Evolutionary conservation across 73 alveolate genomes (phyloP).

Genomic region (Stentor coeruleus): DNA sequence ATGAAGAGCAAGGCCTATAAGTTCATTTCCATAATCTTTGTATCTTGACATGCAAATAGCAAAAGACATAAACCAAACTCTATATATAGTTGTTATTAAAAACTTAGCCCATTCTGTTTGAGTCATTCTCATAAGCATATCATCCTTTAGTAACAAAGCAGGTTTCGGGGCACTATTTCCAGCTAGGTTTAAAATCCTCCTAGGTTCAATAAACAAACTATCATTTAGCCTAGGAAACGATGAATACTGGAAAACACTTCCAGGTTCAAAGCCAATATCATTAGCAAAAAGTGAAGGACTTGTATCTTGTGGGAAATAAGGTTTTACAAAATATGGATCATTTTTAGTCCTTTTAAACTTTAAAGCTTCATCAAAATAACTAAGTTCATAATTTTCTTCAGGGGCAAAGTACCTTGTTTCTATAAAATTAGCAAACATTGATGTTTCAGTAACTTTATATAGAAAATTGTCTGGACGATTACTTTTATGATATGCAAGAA

Average conservation of each 20-base stretch:
- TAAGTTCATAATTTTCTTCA: not conserved
- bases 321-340: slow-evolving; percentile 41
- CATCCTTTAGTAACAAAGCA: slow-evolving; percentile 34
- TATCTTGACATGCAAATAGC: slow-evolving; percentile 45
- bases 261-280: slow-evolving; percentile 52
- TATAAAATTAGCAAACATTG: slow-evolving; percentile 57
- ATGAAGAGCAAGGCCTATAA: slow-evolving; percentile 39
- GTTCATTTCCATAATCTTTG: slow-evolving; percentile 32
- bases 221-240: slow-evolving; percentile 45
- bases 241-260: slow-evolving; percentile 32
- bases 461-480: slow-evolving; percentile 36
- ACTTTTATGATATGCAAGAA: slow-evolving; percentile 45
- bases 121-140: slow-evolving; percentile 45
- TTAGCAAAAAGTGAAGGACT: slow-evolving; percentile 48
- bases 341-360: slow-evolving; percentile 55
- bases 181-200: slow-evolving; percentile 38
- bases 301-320: slow-evolving; percentile 43
- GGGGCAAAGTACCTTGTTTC: slow-evolving; percentile 31
- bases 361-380: slow-evolving; percentile 18
- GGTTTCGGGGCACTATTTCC: slow-evolving; percentile 36
- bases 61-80: slow-evolving; percentile 52
- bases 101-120: slow-evolving; percentile 61
- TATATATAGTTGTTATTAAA: slow-evolving; percentile 38
- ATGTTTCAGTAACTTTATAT: slow-evolving; percentile 57
- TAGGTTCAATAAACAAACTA: slow-evolving; percentile 38